These are phyloP conservation scores for Solanum hybrid DNA, from an alignment of 305 asterid species.

Conservation along the genomic window DNA sequence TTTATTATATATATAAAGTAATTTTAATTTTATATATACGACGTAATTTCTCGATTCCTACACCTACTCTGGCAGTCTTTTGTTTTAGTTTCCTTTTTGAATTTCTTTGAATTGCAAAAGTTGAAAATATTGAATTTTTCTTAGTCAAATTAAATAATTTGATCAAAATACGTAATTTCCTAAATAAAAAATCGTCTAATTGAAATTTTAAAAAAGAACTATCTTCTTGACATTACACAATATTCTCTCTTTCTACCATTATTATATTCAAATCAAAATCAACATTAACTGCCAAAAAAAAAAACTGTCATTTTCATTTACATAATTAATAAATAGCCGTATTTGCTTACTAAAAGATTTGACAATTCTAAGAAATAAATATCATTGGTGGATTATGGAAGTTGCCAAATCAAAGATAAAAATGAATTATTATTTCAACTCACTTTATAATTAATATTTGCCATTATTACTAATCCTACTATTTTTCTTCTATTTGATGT, in stretches of 20 bases:
- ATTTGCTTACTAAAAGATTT: neutral
- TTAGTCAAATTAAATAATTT: neutral
- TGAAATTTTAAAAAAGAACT: neutral
- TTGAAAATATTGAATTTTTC: neutral
- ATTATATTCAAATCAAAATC: neutral
- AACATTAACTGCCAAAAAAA: neutral
- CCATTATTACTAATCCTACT: neutral
- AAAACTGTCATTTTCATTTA: neutral
- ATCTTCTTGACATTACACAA: neutral
- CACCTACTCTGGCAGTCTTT: neutral
- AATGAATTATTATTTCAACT: neutral
- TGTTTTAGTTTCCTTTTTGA: neutral
- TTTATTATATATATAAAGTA: neutral
- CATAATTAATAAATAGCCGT: neutral
- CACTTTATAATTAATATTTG: neutral
- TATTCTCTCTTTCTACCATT: neutral
- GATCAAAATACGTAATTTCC: neutral
- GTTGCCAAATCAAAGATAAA: neutral
- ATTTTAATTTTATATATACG: neutral
- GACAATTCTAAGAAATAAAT: neutral
- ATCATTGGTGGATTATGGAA: neutral
- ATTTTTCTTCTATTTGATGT: neutral
- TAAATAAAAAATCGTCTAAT: neutral
- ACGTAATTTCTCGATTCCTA: neutral
- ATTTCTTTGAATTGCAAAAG: neutral